Conservation (phyloP, 2,329 filamentous ascomycete genomes). For the Pleochaeta shiraiana region DNA sequence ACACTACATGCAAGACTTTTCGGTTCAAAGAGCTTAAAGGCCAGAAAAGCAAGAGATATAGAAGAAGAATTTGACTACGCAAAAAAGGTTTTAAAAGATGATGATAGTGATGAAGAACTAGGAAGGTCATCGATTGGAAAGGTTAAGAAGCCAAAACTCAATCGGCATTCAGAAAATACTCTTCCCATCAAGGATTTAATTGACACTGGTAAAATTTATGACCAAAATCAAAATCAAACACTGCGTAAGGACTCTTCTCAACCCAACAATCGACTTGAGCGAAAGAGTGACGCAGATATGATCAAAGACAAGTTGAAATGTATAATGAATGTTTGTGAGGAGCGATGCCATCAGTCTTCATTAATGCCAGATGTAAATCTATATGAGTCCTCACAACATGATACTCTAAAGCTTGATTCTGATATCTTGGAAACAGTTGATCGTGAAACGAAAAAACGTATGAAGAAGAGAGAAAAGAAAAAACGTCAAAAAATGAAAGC, state of each 20-base stretch:
- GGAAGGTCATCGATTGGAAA: conserved; percentile 14
- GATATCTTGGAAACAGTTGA: conserved; percentile 1
- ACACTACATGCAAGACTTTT: conserved; percentile 17
- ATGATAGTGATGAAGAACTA: conserved; percentile 19
- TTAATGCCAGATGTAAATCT: conserved; percentile 2
- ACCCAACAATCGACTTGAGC: too few relatives aligned
- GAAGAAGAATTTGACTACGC: conserved; percentile 17
- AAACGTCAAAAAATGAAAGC: conserved; percentile 8
- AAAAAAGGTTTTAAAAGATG: conserved; percentile 14
- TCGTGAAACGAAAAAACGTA: conserved; percentile 8
- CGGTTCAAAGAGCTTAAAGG: conserved; percentile 14
- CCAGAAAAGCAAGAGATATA: conserved; percentile 16
- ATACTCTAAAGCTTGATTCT: not conserved
- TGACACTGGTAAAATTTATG: not conserved
- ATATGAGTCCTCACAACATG: conserved; percentile 1
- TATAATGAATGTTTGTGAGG: not conserved
- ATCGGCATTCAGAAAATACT: not conserved
- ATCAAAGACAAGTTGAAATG: not conserved
- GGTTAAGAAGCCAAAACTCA: conserved; percentile 1
- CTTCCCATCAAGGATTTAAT: not conserved
- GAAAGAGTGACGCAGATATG: not conserved
- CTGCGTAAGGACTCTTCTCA: too few relatives aligned
- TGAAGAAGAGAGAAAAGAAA: conserved; percentile 11
- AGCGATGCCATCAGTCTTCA: not conserved
- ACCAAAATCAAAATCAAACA: not conserved